Evolutionary conservation across 108 stramenopile genomes (phyloP), one percentile per base, ranked within the genome.

Genomic region (Cyclotella kingstonii): DNA sequence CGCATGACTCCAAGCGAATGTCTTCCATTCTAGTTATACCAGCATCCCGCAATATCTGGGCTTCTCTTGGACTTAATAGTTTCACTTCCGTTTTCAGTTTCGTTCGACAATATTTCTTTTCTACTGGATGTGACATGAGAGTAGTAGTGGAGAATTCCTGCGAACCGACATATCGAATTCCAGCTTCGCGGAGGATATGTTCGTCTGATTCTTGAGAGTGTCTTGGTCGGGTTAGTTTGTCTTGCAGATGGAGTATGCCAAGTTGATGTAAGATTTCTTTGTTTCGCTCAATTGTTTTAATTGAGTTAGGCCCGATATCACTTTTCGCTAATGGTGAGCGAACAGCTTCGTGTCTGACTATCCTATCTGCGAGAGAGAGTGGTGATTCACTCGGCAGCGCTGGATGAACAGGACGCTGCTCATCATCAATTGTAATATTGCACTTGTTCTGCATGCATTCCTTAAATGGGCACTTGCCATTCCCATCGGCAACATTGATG

Each of bases 121-220:
- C 17, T 48, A 10, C 17, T 27, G 30, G 1, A 7, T 29, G 17
- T 17, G 9, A 1, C 39, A 33, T 57, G 15, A 46, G 12, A 15
- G 26, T 34, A 2, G 21, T 21, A 29, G 6, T 23, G 1, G 25
- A 36, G 33, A 14, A 21, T 7, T 53, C 49, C 11, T 52, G 22
- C 9, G 1, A 8, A 23, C 60, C 38, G 38, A 40, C n/a, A 31
- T 25, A 34, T 2, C 14, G 44, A 44, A 52, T 17, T 17, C 67
- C 67, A 21, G 67, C 67, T 58, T 68, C 50, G 44, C 49, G 48
- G 0, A 68, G 51, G 39, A 68, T 68, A 27, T 45, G 50, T 7
- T 58, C 67, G 10, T 68, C 67, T 11, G 57, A 53, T 43, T 68
- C 67, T 36, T 68, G 27, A 22, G 35, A 21, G 14, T 29, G 38